Evolutionary conservation across 495 filamentous ascomycete genomes (phyloP), one percentile per base, ranked within the genome.

Genomic region (Hamigera avellanea): DNA sequence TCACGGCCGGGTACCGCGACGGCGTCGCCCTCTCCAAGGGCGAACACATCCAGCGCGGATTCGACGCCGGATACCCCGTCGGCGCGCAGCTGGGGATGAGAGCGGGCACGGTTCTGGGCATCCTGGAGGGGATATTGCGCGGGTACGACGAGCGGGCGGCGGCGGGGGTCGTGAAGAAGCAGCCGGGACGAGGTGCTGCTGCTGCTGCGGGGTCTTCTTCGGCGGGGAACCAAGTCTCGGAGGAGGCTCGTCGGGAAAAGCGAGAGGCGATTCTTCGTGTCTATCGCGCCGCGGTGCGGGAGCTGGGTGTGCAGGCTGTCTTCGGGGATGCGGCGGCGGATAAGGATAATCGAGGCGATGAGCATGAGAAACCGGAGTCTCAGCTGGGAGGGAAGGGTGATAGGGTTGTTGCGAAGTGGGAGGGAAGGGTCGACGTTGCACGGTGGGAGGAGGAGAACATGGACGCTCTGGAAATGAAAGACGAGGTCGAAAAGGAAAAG

Each of bases 1-100:
- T 73, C 23, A 95, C 78, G 6, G 76, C 81, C n/a, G 89, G 91
- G 33, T 96, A 95, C 60, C 79, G 89, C 40, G 84, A 89, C 42
- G 89, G 91, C 39, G 75, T 95, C 42, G 65, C 81, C 2, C 48
- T 52, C 2, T 80, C 79, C 14, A 95, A 95, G 55, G 60, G 66
- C 10, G 45, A 66, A 33, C 72, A 70, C 42, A 70, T 93, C 9
- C 89, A 96, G 51, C 54, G 57, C 13, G 89, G 91, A 6, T 95
- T 96, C 50, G 91, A 96, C 53, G 81, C 86, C 37, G 88, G 86
- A 0, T 96, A 82, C 41, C 54, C 67, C 1, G 65, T 95, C 2
- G 91, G 89, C 21, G 86, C 84, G 2, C 69, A 75, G 17, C 56
- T 95, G 19, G 89, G 89, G 2, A 61, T 80, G 46, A 65, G 70